These are phyloP conservation scores for Megacollybia marginata DNA, from an alignment of 768 basidiomycete genomes.

Conservation along the genomic window DNA sequence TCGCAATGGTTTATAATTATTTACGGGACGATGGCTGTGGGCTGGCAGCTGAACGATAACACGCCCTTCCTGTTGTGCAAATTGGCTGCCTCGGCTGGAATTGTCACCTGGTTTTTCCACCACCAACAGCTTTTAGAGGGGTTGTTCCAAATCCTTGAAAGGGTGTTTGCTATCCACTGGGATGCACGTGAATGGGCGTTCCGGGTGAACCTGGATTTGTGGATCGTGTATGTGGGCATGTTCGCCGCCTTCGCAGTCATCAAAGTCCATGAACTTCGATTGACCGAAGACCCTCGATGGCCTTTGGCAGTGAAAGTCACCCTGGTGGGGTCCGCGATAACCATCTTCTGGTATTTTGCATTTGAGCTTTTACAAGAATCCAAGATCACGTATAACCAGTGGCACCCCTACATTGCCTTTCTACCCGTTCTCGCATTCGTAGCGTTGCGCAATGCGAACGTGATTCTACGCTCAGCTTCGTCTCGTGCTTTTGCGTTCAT, in stretches of 20 bases:
- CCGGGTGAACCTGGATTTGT: slow-evolving; percentile 82
- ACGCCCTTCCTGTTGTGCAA: slow-evolving; percentile 63
- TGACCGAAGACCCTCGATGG: slow-evolving; percentile 70
- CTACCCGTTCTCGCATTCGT: slow-evolving; percentile 76
- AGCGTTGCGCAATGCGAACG: slow-evolving; percentile 68
- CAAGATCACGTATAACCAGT: slow-evolving; percentile 82
- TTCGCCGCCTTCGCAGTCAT: slow-evolving; percentile 62
- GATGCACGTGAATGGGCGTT: slow-evolving; percentile 84
- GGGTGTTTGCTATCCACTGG: slow-evolving; percentile 74
- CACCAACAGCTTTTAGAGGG: slow-evolving; percentile 54
- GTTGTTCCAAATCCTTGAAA: slow-evolving; percentile 56
- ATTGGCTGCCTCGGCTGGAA: slow-evolving; percentile 53
- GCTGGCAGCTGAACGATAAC: slow-evolving; percentile 66
- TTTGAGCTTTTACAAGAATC: slow-evolving; percentile 72
- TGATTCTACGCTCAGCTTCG: slow-evolving; percentile 59
- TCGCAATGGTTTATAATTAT: slow-evolving; percentile 88
- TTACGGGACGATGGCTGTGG: slow-evolving; percentile 70
- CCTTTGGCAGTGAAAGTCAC: slow-evolving; percentile 40
- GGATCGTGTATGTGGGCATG: slow-evolving; percentile 87
- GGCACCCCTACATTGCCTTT: slow-evolving; percentile 78
- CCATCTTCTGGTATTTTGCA: slow-evolving; percentile 69
- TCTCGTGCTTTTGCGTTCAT: slow-evolving; percentile 72
- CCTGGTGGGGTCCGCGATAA: slow-evolving; percentile 41
- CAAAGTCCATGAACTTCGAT: slow-evolving; percentile 65
- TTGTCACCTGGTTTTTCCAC: slow-evolving; percentile 61